phyloP scores from a whole-genome alignment of 2,329 filamentous ascomycete genomes.

The Aschersonia sp. region DNA sequence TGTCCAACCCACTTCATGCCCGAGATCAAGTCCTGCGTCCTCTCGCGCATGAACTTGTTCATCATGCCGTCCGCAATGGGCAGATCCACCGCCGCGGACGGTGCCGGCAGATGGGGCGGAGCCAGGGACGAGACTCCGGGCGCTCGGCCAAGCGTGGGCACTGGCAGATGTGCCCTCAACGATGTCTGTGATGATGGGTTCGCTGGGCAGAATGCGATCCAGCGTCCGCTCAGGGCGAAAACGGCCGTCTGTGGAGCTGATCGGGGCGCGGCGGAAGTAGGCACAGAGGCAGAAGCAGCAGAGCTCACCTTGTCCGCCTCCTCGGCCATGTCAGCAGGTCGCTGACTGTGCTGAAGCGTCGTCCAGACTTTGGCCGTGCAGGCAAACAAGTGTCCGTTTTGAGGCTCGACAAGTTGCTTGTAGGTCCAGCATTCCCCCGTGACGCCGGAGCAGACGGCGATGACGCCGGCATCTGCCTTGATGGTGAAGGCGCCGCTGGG shows the following conservation, averaged over 20 bases:
- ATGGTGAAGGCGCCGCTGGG: conserved; percentile 62
- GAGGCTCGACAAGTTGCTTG: conserved; percentile 28
- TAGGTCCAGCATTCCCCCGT: conserved; percentile 85
- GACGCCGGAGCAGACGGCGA: conserved; percentile 63
- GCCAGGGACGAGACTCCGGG: conserved; percentile 45
- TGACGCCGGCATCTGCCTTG: conserved; percentile 54
- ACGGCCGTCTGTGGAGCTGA: conserved; percentile 45
- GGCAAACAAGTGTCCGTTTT: conserved; percentile 31
- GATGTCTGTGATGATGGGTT: conserved; percentile 56
- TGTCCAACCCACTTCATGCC: conserved; percentile 64
- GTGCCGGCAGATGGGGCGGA: conserved; percentile 52
- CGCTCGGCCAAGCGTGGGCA: conserved; percentile 38
- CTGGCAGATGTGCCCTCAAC: conserved; percentile 49
- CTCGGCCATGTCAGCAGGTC: conserved; percentile 31
- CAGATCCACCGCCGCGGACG: conserved; percentile 57
- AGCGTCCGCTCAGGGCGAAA: conserved; percentile 54
- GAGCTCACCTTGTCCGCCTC: conserved; percentile 27
- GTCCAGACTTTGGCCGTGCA: conserved; percentile 93
- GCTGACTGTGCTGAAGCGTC: conserved; percentile 50
- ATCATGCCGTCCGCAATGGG: conserved; percentile 56
- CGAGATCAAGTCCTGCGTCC: conserved; percentile 64
- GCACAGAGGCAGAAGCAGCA: conserved; percentile 14
- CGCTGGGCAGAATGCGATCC: conserved; percentile 65
- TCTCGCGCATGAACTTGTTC: conserved; percentile 65
- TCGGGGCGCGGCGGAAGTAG: conserved; percentile 8